These are phyloP conservation scores for Infundibulicybe gibba DNA, from an alignment of 768 basidiomycete species.

Conservation along the genomic window DNA sequence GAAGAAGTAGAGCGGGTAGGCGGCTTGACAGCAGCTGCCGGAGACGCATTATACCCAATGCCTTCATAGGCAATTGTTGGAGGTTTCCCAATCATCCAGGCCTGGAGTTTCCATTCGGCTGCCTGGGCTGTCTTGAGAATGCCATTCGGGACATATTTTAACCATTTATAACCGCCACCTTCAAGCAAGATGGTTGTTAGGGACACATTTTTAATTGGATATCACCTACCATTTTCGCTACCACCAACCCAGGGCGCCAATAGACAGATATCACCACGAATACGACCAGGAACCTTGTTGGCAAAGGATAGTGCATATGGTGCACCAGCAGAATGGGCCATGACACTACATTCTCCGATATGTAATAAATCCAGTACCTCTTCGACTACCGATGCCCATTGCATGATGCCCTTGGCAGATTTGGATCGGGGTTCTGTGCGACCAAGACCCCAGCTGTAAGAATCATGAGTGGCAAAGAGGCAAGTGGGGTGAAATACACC, in stretches of 20 bases:
- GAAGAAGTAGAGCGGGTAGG: slow-evolving; percentile 11
- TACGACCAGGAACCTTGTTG: slow-evolving; percentile 66
- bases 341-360: slow-evolving; percentile 78
- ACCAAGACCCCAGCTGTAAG: slow-evolving; percentile 84
- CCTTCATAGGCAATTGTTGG: slow-evolving; percentile 82
- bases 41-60: slow-evolving; percentile 71
- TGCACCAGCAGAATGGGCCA: slow-evolving; percentile 95
- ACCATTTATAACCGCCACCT: slow-evolving; percentile 87
- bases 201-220: slow-evolving; percentile 1
- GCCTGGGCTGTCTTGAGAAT: slow-evolving; percentile 94
- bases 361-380: slow-evolving; percentile 82
- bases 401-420: slow-evolving; percentile 74
- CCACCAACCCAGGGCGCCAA: slow-evolving; percentile 97
- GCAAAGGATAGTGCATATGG: slow-evolving; percentile 92
- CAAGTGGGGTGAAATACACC: slow-evolving; percentile 13
- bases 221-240: slow-evolving; percentile 74
- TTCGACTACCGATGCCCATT: slow-evolving; percentile 89
- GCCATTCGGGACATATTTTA: slow-evolving; percentile 93
- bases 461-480: slow-evolving; percentile 8
- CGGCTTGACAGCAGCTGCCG: neutral
- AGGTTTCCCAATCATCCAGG: slow-evolving; percentile 96
- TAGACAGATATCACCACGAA: slow-evolving; percentile 82
- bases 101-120: slow-evolving; percentile 95
- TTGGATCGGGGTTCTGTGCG: slow-evolving; percentile 71
- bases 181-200: slow-evolving; percentile 1